These are phyloP conservation scores for Aspergillus arachidicola DNA, from an alignment of 2,329 filamentous ascomycete genomes.

Conservation along the genomic window DNA sequence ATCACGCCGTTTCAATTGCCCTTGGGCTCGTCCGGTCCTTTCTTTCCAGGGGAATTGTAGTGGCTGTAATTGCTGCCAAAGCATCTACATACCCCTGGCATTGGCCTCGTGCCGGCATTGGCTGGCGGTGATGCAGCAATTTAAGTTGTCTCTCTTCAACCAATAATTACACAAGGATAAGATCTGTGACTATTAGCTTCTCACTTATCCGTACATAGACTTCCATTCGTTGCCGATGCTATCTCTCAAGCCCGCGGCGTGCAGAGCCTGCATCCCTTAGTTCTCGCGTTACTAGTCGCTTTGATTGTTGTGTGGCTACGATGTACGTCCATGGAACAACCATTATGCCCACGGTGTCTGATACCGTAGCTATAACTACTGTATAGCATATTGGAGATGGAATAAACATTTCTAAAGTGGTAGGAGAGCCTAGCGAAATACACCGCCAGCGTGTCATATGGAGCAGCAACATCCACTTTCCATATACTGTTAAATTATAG, in stretches of 20 bases:
- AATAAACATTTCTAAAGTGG: background rate
- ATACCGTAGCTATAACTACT: background rate
- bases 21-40: conserved; percentile 70
- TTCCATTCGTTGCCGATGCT: conserved; percentile 69
- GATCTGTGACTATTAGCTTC: background rate
- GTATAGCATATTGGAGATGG: background rate
- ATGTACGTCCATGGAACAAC: background rate
- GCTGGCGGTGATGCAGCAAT: conserved; percentile 68
- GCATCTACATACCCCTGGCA: conserved; percentile 69
- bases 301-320: conserved; percentile 3
- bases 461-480: background rate
- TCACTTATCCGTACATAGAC: conserved; percentile 10
- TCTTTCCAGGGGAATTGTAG: conserved; percentile 73
- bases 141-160: conserved; percentile 28
- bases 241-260: conserved; percentile 64
- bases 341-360: background rate
- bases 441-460: too few relatives aligned
- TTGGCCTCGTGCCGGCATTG: conserved; percentile 73
- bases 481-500: background rate
- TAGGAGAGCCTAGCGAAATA: background rate
- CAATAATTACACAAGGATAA: background rate
- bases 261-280: conserved; percentile 59
- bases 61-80: conserved; percentile 68
- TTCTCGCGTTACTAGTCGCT: conserved; percentile 49
- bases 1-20: conserved; percentile 62